Percentiles rank a stretch among this genome's conserved stretches.
Evolutionary conservation across 2,329 filamentous ascomycete species (phyloP).

Genomic region (Penicillium expansum): DNA sequence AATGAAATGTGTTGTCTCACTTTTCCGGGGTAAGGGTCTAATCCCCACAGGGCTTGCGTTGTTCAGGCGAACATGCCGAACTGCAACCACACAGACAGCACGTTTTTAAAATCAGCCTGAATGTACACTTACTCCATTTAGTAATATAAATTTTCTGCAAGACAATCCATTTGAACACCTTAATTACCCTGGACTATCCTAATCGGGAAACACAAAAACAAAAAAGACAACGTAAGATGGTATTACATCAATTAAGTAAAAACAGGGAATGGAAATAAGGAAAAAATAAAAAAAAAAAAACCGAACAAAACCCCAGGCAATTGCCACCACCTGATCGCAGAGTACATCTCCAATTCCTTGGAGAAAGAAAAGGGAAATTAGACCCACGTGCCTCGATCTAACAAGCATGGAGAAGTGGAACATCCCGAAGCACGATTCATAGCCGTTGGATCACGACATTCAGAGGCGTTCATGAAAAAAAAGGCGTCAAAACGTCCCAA

Average conservation of each 20-base stretch:
- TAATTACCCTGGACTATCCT: slow-evolving; percentile 17
- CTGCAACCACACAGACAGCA: neutral
- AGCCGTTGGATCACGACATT: slow-evolving; percentile 19
- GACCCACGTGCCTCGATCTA: slow-evolving; percentile 3
- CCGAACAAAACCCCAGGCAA: neutral
- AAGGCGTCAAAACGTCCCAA: neutral
- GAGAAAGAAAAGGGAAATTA: slow-evolving; percentile 1
- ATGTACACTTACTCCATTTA: too few relatives aligned
- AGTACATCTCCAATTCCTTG: slow-evolving; percentile 1
- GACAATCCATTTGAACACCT: slow-evolving; percentile 23
- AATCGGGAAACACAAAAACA: slow-evolving; percentile 4
- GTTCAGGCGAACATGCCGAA: neutral
- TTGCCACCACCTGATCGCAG: neutral
- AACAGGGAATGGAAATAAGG: slow-evolving; percentile 1
- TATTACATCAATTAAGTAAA: slow-evolving; percentile 26
- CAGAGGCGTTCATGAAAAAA: neutral
- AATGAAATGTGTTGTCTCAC: neutral
- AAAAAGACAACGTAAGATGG: slow-evolving; percentile 23
- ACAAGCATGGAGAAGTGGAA: slow-evolving; percentile 1
- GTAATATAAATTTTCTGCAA: neutral
- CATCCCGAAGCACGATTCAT: slow-evolving; percentile 13
- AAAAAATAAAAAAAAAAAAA: neutral
- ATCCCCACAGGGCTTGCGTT: neutral
- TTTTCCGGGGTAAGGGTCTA: slow-evolving; percentile 6
- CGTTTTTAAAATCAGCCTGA: too few relatives aligned